Evolutionary conservation across 768 basidiomycete species (phyloP), one percentile per base, ranked within the genome.

Genomic region (Boletus rubroflammeus): DNA sequence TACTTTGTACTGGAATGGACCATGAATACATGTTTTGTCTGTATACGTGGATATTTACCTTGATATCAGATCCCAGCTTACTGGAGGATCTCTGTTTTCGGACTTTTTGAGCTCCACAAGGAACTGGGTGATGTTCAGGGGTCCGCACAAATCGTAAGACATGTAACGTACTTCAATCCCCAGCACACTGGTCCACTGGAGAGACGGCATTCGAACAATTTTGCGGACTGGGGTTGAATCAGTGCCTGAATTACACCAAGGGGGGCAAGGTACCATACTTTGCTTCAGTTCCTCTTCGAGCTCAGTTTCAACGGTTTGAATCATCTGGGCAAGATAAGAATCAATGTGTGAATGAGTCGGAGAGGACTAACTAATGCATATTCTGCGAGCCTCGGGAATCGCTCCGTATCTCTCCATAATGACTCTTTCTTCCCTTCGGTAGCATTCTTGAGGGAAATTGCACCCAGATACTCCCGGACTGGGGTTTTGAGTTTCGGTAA

Each of bases 41-140:
- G 13, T 15, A 29, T 44, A 15, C 23, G 44, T 10, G 26, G 2
- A 11, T 4, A 15, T 29, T 63, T 42, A 87, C 89, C 81, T 84
- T 17, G 86, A 87, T 43, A 91, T 75, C 43, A 84, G 65, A 11
- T 76, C 70, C 90, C 91, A 95, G 36, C 71, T 71, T 9, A 71
- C 68, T 2, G 82, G 83, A 1, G 76, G 66, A 7, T 72, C 69
- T 40, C 67, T 69, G 34, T 72, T 79, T 58, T 69, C 84, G 66
- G 67, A 80, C 50, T 82, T 84, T 56, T 82, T 85, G 23, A 96
- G 71, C 68, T 96, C 91, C 10, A 96, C 75, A 10, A 97, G 74
- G 67, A 81, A 95, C 86, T 97, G 60, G 7, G 8, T 34, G 25
- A 56, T 32, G 25, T 32, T 34, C n/a, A 39, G 39, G 29, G 6